Base-by-base conservation (phyloP, 1,139 yeast species). In the Pneumocystis canis region DNA sequence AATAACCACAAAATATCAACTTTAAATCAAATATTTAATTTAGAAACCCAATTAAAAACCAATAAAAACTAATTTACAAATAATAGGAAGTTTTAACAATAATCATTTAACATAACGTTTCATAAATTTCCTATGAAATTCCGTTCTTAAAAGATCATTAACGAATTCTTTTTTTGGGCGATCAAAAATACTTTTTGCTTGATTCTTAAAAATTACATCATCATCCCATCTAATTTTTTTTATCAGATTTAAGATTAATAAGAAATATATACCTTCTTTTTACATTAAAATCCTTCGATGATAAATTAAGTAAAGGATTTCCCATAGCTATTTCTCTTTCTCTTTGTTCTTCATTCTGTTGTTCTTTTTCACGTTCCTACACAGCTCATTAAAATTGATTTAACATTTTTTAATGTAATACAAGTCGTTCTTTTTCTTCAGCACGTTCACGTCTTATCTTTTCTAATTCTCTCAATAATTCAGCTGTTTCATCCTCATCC, bases 61-160 rank as follows among this genome's bases (percentile, higher is more conserved):
- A 33, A 37, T 47, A 47, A 47, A 47, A 47, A 47, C n/a, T 7
- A 11, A 14, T 32, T 20, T 11, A 47, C 7, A 11, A 47, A 41
- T 16, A 11, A 47, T 20, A 47, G 25, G 25, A 47, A 9, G 11
- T 25, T 47, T 47, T 11, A 41, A 47, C 25, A 47, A 7, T 11
- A 47, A 47, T 77, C 7, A 47, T 47, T 47, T 47, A 18, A 88
- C 76, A 69, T 82, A 86, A 69, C 83, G 84, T 64, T 83, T 79
- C 74, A 89, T 74, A 70, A 89, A 89, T 66, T 82, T 79, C 67
- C 82, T 78, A 71, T 89, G 96, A 68, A 81, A 82, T 30, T 84
- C 85, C 4, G 92, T 85, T 62, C 83, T 77, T 30, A 85, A 72
- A 65, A 87, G 76, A 69, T 87, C 87, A 66, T 85, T 87, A 28